phyloP scores from a whole-genome alignment of 2,329 filamentous ascomycete genomes.

The Diplodia intermedia region DNA sequence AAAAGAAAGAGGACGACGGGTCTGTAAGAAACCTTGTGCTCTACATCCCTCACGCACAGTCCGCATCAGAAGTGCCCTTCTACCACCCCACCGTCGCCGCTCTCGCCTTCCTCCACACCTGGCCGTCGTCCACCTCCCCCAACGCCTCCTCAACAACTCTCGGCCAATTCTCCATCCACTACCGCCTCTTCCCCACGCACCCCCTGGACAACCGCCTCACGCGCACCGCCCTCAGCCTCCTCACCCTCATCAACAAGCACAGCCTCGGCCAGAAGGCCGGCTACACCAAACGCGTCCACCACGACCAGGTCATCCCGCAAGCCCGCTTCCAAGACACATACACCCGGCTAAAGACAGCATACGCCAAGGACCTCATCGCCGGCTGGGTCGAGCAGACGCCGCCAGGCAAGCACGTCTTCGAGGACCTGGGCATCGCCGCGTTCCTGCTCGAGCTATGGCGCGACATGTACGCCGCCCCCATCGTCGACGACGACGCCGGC shows the following conservation, averaged over 20 bases:
- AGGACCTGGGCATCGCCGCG: slow-evolving; percentile 87
- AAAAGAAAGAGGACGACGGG: slow-evolving; percentile 32
- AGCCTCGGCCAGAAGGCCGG: slow-evolving; percentile 69
- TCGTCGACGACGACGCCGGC: slow-evolving; percentile 2
- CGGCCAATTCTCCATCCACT: slow-evolving; percentile 59
- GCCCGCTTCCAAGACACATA: slow-evolving; percentile 83
- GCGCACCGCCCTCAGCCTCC: slow-evolving; percentile 72
- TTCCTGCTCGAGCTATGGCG: slow-evolving; percentile 93
- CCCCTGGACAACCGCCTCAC: slow-evolving; percentile 61
- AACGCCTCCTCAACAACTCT: slow-evolving; percentile 33
- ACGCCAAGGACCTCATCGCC: slow-evolving; percentile 74
- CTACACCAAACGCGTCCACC: slow-evolving; percentile 81
- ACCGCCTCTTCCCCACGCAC: slow-evolving; percentile 53
- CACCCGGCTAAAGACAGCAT: slow-evolving; percentile 76
- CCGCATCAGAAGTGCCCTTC: slow-evolving; percentile 73
- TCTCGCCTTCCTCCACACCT: slow-evolving; percentile 78
- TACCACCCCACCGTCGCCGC: slow-evolving; percentile 82
- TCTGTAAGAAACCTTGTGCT: slow-evolving; percentile 66
- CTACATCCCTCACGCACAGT: slow-evolving; percentile 76
- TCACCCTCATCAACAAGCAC: slow-evolving; percentile 75
- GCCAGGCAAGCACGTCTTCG: slow-evolving; percentile 90
- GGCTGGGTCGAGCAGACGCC: slow-evolving; percentile 87
- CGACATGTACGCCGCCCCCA: slow-evolving; percentile 70
- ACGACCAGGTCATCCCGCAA: slow-evolving; percentile 81
- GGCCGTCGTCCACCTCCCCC: slow-evolving; percentile 47